These are phyloP conservation scores for Saitoella complicata DNA, from an alignment of 805 yeast genomes.

Conservation along the genomic window DNA sequence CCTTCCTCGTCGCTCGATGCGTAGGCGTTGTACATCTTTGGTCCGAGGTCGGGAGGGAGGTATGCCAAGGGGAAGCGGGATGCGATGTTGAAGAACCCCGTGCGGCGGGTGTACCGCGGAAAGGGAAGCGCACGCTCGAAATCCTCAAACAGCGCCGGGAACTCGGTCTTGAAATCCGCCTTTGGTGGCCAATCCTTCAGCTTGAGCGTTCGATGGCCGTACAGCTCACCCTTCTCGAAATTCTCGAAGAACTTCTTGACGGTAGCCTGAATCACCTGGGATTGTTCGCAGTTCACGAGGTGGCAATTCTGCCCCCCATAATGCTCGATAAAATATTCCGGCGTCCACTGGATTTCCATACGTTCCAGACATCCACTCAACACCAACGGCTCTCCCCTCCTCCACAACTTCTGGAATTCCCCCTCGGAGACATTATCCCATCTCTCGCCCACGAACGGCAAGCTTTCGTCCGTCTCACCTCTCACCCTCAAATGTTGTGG, in stretches of 20 bases:
- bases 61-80: conserved; percentile 9
- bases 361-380: conserved; percentile 2
- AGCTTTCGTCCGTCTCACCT: neutral
- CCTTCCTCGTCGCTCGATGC: conserved; percentile 6
- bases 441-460: neutral
- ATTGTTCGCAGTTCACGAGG: conserved; percentile 1
- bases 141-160: conserved; percentile 9
- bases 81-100: conserved; percentile 8
- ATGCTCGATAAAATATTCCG: conserved; percentile 1
- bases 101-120: conserved; percentile 8
- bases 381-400: conserved; percentile 7
- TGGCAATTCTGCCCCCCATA: conserved; percentile 6
- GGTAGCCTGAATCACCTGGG: conserved; percentile 1
- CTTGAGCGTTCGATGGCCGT: conserved; percentile 2
- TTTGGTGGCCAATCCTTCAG: conserved; percentile 11
- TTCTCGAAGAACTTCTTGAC: conserved; percentile 6
- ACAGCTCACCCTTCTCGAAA: conserved; percentile 2
- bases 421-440: neutral
- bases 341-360: conserved; percentile 6
- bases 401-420: conserved; percentile 7
- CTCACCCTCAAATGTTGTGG: neutral
- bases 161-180: conserved; percentile 7
- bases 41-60: conserved; percentile 11
- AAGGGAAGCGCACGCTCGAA: conserved; percentile 10
- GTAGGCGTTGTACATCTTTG: conserved; percentile 10